Conservation (phyloP, 176 grass and related monocot species). For the Hordeum marinum region DNA sequence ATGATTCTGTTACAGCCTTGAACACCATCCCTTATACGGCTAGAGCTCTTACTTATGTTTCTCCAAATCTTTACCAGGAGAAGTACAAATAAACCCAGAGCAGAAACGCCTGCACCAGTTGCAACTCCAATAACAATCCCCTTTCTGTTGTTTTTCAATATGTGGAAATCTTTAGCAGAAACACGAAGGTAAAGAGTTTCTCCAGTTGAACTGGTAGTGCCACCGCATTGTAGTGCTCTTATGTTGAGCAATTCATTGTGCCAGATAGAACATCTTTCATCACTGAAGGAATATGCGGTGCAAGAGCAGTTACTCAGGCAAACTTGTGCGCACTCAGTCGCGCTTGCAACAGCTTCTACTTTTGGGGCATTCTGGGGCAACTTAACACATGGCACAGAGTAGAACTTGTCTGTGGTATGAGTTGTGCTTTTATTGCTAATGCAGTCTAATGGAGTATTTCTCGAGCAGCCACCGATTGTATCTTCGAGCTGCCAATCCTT, state of each 20-base stretch:
- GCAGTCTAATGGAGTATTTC: slow-evolving; percentile 39
- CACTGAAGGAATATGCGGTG: slow-evolving; percentile 31
- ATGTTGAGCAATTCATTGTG: slow-evolving; percentile 47
- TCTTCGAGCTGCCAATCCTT: slow-evolving; percentile 45
- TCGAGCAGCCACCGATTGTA: slow-evolving; percentile 35
- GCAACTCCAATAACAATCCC: neutral
- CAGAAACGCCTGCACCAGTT: neutral
- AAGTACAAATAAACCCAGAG: neutral
- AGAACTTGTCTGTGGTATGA: slow-evolving; percentile 30
- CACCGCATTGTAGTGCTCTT: neutral
- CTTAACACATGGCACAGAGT: neutral
- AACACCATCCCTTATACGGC: neutral
- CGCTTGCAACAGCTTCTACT: neutral
- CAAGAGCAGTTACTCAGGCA: slow-evolving; percentile 46
- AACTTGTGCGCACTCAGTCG: slow-evolving; percentile 15
- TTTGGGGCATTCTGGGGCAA: slow-evolving; percentile 19
- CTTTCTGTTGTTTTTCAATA: neutral
- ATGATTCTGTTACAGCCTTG: slow-evolving; percentile 1
- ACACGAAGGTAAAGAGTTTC: slow-evolving; percentile 36
- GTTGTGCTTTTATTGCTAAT: neutral
- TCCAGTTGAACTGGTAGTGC: neutral
- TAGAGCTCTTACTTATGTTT: neutral
- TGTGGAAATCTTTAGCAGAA: slow-evolving; percentile 23
- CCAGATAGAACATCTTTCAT: slow-evolving; percentile 29
- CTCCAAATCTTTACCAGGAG: slow-evolving; percentile 10